Base-by-base conservation (phyloP, 2,329 filamentous ascomycete genomes). In the Parastagonospora avenae region DNA sequence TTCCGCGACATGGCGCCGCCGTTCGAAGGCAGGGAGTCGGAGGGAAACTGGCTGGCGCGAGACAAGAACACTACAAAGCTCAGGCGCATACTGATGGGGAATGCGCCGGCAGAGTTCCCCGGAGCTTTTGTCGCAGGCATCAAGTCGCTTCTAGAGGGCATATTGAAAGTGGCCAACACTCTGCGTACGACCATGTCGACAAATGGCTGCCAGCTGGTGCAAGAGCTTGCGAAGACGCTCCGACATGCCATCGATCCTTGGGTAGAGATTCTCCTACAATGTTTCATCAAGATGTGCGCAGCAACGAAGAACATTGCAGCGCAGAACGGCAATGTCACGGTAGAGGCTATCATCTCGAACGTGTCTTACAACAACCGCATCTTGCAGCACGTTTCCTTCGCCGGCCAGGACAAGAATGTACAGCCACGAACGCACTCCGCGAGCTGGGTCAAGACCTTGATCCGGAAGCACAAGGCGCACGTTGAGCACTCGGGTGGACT, bases 301-400 rank as follows among this genome's bases (percentile, higher is more conserved):
- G 87, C 87, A 19, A 95, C 93, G 41, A 99, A 99, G 75, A 96
- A 95, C 73, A 96, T 99, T 61, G 87, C 85, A 50, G 91, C 91
- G 0, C 88, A 96, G 66, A 87, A 89, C 57, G 93, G 90, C 45
- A 92, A 95, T 67, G 73, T 79, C 12, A 91, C 90, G 0, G 87
- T 96, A n/a, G 88, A 94, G 59, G 85, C 82, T 15, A 87, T 99
- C 45, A 83, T 97, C 57, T 84, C 85, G 55, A 87, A 88, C 62
- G 88, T 89, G 28, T 88, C 92, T 0, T 97, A 93, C 75, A 92
- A 83, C 55, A 79, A 81, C 52, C 88, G 92, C 27, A 81, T 97
- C 55, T 83, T 97, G 80, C 90, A 96, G 71, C 93, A 97, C 66
- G 80, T 97, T 41, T 90, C 86, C 79, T 77, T 79, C 46, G 92